Conservation (phyloP, 129 eudicot genomes). For the Deinandra increscens region DNA sequence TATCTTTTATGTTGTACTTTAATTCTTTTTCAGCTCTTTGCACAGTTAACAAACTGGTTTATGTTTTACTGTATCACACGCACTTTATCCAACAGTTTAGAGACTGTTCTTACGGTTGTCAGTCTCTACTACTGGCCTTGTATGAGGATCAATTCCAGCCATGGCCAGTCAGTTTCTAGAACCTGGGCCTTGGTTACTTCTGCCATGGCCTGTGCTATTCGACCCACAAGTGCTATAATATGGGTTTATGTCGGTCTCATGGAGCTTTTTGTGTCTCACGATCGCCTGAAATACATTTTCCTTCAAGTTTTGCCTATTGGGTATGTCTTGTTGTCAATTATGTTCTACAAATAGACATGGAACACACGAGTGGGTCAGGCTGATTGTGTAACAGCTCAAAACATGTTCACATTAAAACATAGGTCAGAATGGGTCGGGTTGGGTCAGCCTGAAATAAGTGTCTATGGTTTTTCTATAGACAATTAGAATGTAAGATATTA, state of each 20-base stretch:
- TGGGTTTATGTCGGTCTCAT: slow-evolving; percentile 84
- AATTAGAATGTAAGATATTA: background rate
- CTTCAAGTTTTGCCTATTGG: slow-evolving; percentile 80
- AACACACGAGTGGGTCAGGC: background rate
- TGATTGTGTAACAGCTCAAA: slow-evolving; percentile 5
- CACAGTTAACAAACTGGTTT: slow-evolving; percentile 90
- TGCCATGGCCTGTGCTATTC: slow-evolving; percentile 84
- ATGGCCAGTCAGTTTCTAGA: slow-evolving; percentile 45
- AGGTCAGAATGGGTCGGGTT: background rate
- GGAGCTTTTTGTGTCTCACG: slow-evolving; percentile 51
- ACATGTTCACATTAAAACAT: background rate
- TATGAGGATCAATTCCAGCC: slow-evolving; percentile 43
- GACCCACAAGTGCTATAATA: slow-evolving; percentile 89
- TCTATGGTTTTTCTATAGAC: background rate
- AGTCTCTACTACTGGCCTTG: slow-evolving; percentile 96
- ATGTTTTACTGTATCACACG: slow-evolving; percentile 88
- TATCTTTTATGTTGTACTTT: slow-evolving; percentile 12
- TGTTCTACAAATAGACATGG: background rate
- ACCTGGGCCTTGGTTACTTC: slow-evolving; percentile 66
- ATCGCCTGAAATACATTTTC: slow-evolving; percentile 60
- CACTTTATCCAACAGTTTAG: slow-evolving; percentile 84
- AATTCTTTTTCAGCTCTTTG: slow-evolving; percentile 68
- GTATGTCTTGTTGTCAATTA: slow-evolving; percentile 41
- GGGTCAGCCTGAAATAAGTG: background rate
- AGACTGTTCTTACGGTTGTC: slow-evolving; percentile 71